Percentiles rank a stretch among this genome's conserved stretches.
Evolutionary conservation across 805 yeast species (phyloP).

Genomic region (Helenozyma rhizophorensis): DNA sequence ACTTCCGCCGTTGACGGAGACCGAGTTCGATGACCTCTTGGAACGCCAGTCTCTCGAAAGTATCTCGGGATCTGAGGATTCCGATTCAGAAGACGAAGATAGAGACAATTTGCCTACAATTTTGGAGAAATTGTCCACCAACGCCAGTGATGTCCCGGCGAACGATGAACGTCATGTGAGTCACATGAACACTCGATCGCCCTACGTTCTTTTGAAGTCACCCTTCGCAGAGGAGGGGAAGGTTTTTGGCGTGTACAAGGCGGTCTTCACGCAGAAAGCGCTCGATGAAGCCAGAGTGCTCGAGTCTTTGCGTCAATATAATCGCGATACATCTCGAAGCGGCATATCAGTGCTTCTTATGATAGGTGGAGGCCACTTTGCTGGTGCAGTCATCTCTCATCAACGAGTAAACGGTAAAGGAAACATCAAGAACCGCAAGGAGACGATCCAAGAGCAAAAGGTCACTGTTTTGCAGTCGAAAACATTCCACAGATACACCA

Average conservation of each 20-base stretch:
- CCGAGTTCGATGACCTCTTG: constrained; percentile 52
- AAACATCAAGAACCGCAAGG: constrained; percentile 44
- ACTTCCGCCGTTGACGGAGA: constrained; percentile 45
- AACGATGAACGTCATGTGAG: constrained; percentile 39
- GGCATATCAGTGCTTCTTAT: constrained; percentile 69
- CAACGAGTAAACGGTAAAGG: constrained; percentile 53
- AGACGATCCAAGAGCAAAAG: constrained; percentile 52
- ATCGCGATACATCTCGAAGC: constrained; percentile 25
- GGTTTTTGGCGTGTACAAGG: constrained; percentile 66
- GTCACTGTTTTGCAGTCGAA: constrained; percentile 70
- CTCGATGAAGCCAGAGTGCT: constrained; percentile 40
- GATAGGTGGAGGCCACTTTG: constrained; percentile 98
- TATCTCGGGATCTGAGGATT: constrained; percentile 52
- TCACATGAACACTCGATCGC: constrained; percentile 65
- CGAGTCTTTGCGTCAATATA: constrained; percentile 14
- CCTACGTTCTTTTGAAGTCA: constrained; percentile 59
- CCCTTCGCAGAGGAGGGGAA: constrained; percentile 37
- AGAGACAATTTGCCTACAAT: constrained; percentile 20
- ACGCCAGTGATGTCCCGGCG: constrained; percentile 20
- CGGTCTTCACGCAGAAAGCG: constrained; percentile 46
- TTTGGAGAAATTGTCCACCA: constrained; percentile 14
- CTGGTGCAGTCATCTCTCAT: constrained; percentile 89
- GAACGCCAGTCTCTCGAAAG: constrained; percentile 50
- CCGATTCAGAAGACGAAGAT: constrained; percentile 28
- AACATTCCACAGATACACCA: constrained; percentile 91